These are phyloP conservation scores for Echeveria elegans DNA, from an alignment of 164 flowering plant species.

Conservation along the genomic window DNA sequence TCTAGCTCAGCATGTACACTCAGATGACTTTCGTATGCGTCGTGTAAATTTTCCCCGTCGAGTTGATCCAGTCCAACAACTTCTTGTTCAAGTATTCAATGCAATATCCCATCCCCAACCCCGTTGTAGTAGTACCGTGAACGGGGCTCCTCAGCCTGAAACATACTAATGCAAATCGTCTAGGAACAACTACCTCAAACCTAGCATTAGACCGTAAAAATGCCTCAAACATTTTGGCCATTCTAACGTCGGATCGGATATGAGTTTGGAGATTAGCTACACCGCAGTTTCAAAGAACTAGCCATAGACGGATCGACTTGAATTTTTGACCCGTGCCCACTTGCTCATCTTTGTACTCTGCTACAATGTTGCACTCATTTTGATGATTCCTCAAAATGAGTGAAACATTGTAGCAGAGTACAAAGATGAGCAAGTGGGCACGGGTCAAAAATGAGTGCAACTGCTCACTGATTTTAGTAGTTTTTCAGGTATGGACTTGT, in stretches of 20 bases:
- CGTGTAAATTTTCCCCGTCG: constrained; percentile 34
- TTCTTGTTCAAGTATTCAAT: constrained; percentile 32
- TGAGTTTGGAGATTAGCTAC: constrained; percentile 34
- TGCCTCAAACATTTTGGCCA: constrained; percentile 42
- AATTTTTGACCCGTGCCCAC: constrained; percentile 39
- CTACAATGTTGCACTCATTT: constrained; percentile 33
- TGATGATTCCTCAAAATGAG: constrained; percentile 36
- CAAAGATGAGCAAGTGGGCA: too few relatives aligned
- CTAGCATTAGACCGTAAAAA: constrained; percentile 24
- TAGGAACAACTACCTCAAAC: constrained; percentile 48
- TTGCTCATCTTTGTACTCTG: constrained; percentile 69
- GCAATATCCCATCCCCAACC: too few relatives aligned
- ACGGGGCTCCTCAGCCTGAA: constrained; percentile 29
- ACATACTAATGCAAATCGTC: constrained; percentile 43
- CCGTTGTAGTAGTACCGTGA: too few relatives aligned
- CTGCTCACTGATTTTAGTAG: too few relatives aligned
- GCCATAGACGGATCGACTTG: constrained; percentile 44
- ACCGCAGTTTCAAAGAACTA: constrained; percentile 43
- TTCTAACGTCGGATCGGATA: constrained; percentile 31
- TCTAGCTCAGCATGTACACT: constrained; percentile 34
- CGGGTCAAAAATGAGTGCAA: too few relatives aligned
- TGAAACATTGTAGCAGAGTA: too few relatives aligned
- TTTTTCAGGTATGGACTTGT: too few relatives aligned
- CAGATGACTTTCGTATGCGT: constrained; percentile 46
- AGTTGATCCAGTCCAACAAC: constrained; percentile 38